Evolutionary conservation across 164 flowering plant genomes (phyloP).

Genomic region (Piper longum): DNA sequence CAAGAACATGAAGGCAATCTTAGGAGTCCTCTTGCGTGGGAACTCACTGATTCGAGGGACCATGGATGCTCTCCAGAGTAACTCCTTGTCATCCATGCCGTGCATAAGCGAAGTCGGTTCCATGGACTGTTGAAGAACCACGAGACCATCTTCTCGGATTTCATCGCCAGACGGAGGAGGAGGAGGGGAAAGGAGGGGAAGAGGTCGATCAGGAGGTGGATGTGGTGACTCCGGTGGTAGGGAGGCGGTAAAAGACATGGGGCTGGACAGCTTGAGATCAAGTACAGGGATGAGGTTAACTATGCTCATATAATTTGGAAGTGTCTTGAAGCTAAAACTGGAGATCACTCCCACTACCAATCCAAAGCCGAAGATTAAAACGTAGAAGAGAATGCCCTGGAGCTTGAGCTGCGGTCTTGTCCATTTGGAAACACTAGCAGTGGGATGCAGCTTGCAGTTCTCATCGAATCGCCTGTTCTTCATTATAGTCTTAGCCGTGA

Average conservation of each 20-base stretch:
- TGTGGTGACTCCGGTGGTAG: not conserved
- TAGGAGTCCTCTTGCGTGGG: constrained; percentile 26
- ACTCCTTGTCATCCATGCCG: constrained; percentile 34
- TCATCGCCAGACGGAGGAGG: not conserved
- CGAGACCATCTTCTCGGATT: not conserved
- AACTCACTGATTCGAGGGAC: constrained; percentile 14
- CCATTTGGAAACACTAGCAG: not conserved
- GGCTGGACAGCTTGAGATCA: constrained; percentile 10
- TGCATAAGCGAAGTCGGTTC: constrained; percentile 21
- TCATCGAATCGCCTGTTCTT: no score
- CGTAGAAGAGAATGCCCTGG: constrained; percentile 1
- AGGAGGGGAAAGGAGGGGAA: not conserved
- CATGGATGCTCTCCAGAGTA: constrained; percentile 43
- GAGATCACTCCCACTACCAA: constrained; percentile 2
- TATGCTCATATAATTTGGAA: not conserved
- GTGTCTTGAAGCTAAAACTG: constrained; percentile 1
- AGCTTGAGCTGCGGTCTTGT: not conserved
- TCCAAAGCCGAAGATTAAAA: constrained; percentile 5
- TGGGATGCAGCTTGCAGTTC: not conserved
- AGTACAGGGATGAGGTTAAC: not conserved
- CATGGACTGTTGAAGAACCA: constrained; percentile 16
- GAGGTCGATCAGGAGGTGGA: not conserved
- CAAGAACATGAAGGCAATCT: constrained; percentile 56
- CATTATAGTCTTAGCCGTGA: no score
- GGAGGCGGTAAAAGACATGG: not conserved